Evolutionary conservation across 192 early-diverging fungal genomes (phyloP), one percentile per base, ranked within the genome.

Genomic region (Lobosporangium transversale): DNA sequence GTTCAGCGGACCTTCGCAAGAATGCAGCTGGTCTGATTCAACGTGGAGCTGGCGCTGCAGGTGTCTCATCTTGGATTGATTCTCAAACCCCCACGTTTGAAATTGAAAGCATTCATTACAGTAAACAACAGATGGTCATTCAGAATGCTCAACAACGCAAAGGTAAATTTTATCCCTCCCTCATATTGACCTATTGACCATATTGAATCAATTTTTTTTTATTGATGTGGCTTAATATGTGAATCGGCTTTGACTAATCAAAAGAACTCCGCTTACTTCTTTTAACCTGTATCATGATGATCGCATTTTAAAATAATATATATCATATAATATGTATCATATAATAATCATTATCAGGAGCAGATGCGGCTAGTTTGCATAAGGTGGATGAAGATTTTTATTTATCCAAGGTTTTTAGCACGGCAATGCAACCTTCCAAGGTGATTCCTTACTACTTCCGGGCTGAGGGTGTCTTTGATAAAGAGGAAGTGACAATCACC

Each of bases 401-500:
- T 43, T 52, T 89, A 40, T 76, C 81, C 32, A 89, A 89, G 69
- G 79, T 89, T 0, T 89, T 84, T 52, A 81, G 82, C 14, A 85
- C 85, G 27, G 79, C 86, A 0, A 84, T 89, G 83, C 83, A 84
- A 37, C 87, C 87, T 20, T 83, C 82, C 48, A 85, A 89, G 30
- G 86, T 89, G 42, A 86, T 87, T 32, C 87, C 87, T 18, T 89
- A 86, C 56, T 87, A 89, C 53, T 89, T 84, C 54, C 70, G 67
- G 50, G 83, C 86, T 6, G 55, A 81, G 27, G 68, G 80, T 27
- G 20, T 47, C 30, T 79, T 83, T 52, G 79, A 84, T 47, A 68
- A 78, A 27, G 86, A 87, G 73, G 87, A 87, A 20, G 71, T 89
- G 23, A 89, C 87, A 1, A 86, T 89, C 31, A 79, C 85, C 21